Evolutionary conservation across 768 basidiomycete species (phyloP), one percentile per base, ranked within the genome.

Genomic region (Lepiota venenata): DNA sequence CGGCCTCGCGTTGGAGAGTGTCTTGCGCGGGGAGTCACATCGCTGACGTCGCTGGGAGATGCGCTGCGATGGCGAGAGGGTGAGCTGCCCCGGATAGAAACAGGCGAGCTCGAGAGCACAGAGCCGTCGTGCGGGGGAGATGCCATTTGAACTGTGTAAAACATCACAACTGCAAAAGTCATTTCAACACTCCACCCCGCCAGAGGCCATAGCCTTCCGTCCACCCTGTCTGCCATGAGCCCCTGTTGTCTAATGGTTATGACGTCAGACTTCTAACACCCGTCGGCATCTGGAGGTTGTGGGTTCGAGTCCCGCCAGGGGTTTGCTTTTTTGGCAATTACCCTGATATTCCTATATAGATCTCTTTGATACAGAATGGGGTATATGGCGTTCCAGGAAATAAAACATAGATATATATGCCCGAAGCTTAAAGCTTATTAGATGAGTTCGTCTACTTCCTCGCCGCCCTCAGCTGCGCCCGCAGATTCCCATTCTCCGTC

Each of bases 231-330:
- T 29, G 2, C 25, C 36, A 27, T 4, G 66, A 59, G 86, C 85
- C 85, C 86, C 78, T 78, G 82, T 88, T 85, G 86, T 87, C 85
- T 88, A 87, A 88, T 88, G 86, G 86, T 75, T 85, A 88, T 88
- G 86, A 87, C 86, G 86, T 87, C 86, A 88, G 86, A 88, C 86
- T 88, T 88, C 86, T 88, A 85, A 20, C 39, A 4, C n/a, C 20
- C 25, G 25, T 25, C 52, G 50, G 50, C 27, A 84, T 87, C 85
- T 87, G 85, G 83, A 87, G 86, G 85, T 81, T 88, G 84, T 81
- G 85, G 79, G 86, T 88, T 88, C 86, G 86, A 88, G 77, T 87
- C 86, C 79, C 84, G 82, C 84, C 81, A 79, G 85, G 85, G 84
- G 86, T 83, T 55, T 2, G 12, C 27, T n/a, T 11, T n/a, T 60